Conservation (phyloP, 2,329 filamentous ascomycete genomes). For the Clarireedia hainanense region DNA sequence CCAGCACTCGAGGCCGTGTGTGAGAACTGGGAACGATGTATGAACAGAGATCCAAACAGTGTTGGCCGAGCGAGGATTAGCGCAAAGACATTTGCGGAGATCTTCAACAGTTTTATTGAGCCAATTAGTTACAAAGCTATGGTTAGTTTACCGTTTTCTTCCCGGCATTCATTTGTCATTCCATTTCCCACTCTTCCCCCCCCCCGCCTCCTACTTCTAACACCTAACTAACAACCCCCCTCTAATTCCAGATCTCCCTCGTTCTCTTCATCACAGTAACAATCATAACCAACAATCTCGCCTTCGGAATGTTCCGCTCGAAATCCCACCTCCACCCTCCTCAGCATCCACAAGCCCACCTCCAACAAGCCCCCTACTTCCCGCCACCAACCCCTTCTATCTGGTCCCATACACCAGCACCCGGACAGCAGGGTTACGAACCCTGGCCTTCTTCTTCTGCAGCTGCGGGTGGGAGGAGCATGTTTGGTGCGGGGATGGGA, state of each 20-base stretch:
- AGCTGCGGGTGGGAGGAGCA: neutral
- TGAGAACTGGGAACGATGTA: conserved; percentile 76
- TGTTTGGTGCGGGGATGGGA: neutral
- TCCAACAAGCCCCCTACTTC: conserved; percentile 18
- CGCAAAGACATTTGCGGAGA: conserved; percentile 81
- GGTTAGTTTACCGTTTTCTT: conserved; percentile 35
- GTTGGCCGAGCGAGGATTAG: conserved; percentile 75
- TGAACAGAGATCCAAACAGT: conserved; percentile 71
- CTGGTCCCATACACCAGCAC: conserved; percentile 16
- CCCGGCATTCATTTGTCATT: neutral
- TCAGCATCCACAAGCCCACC: conserved; percentile 23
- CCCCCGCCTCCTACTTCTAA: neutral
- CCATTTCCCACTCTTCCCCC: neutral
- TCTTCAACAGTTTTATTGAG: conserved; percentile 90
- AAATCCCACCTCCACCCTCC: conserved; percentile 12
- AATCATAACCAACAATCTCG: conserved; percentile 44
- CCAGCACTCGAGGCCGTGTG: conserved; percentile 70
- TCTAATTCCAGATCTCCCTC: conserved; percentile 39
- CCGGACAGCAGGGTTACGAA: conserved; percentile 8
- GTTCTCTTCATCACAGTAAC: conserved; percentile 40
- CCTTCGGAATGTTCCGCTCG: conserved; percentile 31
- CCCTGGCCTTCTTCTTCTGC: conserved; percentile 13
- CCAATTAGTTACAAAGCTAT: conserved; percentile 81
- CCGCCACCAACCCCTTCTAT: conserved; percentile 16
- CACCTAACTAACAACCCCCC: neutral